Evolutionary conservation across 805 yeast species (phyloP).

Genomic region (Blastobotrys terrestris): DNA sequence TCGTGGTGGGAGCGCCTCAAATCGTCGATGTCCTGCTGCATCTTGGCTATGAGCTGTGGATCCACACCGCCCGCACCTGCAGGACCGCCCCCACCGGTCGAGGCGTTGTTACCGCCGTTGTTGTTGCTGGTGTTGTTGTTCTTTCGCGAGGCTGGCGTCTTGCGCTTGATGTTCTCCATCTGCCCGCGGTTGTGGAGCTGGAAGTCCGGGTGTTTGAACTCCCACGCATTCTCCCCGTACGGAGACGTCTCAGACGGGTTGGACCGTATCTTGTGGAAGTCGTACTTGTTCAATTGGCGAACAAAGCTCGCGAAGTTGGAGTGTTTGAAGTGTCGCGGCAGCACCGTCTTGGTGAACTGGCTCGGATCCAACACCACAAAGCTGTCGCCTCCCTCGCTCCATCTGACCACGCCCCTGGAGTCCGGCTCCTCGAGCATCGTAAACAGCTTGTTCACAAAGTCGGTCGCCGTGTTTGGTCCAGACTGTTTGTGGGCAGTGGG

Average conservation of each 20-base stretch:
- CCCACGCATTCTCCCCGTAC: slow-evolving; percentile 61
- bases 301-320: slow-evolving; percentile 93
- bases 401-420: slow-evolving; percentile 70
- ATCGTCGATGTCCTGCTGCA: slow-evolving; percentile 3
- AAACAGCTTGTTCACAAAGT: slow-evolving; percentile 34
- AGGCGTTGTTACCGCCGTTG: too few species aligned
- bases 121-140: slow-evolving; percentile 22
- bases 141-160: slow-evolving; percentile 53
- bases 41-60: neutral
- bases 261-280: slow-evolving; percentile 86
- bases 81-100: too few species aligned
- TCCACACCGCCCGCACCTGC: slow-evolving; percentile 1
- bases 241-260: slow-evolving; percentile 9
- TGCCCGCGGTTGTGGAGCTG: slow-evolving; percentile 68
- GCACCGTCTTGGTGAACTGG: slow-evolving; percentile 79
- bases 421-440: slow-evolving; percentile 79
- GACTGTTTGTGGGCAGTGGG: slow-evolving; percentile 5
- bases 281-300: slow-evolving; percentile 92
- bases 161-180: slow-evolving; percentile 80
- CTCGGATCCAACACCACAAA: slow-evolving; percentile 79
- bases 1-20: slow-evolving; percentile 6
- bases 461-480: slow-evolving; percentile 8
- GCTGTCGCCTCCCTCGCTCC: slow-evolving; percentile 82
- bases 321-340: slow-evolving; percentile 92
- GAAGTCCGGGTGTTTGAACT: slow-evolving; percentile 88